Evolutionary conservation across 805 yeast species (phyloP), one percentile per base, ranked within the genome.

Genomic region (Wickerhamomyces bisporus): DNA sequence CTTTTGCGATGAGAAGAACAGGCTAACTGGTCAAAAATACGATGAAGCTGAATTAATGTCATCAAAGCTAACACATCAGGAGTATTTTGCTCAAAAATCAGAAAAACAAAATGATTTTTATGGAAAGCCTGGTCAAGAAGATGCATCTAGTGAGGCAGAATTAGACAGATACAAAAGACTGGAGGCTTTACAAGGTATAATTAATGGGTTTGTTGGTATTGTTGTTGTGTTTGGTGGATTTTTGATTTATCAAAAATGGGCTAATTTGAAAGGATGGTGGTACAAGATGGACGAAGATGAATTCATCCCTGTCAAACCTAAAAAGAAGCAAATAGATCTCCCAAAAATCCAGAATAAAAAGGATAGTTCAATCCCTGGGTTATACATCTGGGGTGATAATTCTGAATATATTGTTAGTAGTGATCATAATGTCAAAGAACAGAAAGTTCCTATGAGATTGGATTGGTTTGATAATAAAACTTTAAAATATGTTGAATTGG

Each of bases 381-480:
- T 82, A 8, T 81, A 79, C 47, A 51, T 73, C 13, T 79, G 86
- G 73, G 91, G 89, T 35, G 70, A 68, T 43, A 77, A 79, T 50
- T 38, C 58, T 21, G 48, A 61, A 30, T 56, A 58, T 11, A 53
- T 73, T 21, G 64, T 68, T 5, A 47, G 52, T 20, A 45, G 51
- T 16, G 50, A 49, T 25, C 48, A 48, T 17, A 45, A 44, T 41
- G 48, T 39, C 34, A 64, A 50, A 34, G 65, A 52, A 43, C 65
- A 67, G 34, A 66, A 66, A 45, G 56, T 72, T 6, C 94, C 95
- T 4, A 57, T 70, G 21, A 68, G 95, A 50, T 59, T 83, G 6
- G 62, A 68, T 1, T 71, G 68, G 46, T 87, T 91, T 49, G 86
- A 87, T 52, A 72, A 73, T 28, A 70, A 70, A 61, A 50, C 65